Conservation (phyloP, 108 stramenopile species). For the Phaeodactylum tricornutum region DNA sequence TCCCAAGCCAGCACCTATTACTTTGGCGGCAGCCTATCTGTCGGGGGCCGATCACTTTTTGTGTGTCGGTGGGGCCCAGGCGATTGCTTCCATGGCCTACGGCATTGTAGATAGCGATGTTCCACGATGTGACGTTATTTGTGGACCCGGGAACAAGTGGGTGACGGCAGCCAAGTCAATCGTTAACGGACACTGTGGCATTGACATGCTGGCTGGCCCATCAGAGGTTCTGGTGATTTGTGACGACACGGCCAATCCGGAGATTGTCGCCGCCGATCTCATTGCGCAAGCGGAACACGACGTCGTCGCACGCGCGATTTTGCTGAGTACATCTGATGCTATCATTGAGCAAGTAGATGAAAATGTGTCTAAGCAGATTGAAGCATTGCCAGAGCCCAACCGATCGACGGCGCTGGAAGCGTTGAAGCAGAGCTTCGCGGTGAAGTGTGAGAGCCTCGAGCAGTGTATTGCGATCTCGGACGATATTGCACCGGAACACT, state of each 20-base stretch:
- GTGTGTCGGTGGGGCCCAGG: conserved; percentile 93
- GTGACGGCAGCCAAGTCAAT: conserved; percentile 97
- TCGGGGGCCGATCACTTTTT: conserved; percentile 86
- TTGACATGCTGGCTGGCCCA: conserved; percentile 99
- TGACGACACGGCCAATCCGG: conserved; percentile 84
- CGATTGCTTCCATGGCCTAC: conserved; percentile 90
- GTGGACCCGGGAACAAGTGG: conserved; percentile 99
- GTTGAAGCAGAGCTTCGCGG: conserved; percentile 73
- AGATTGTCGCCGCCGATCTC: conserved; percentile 94
- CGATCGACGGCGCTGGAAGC: conserved; percentile 76
- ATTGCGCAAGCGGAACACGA: conserved; percentile 99
- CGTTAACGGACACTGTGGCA: conserved; percentile 88
- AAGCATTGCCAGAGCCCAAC: conserved; percentile 81
- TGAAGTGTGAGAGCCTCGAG: conserved; percentile 70
- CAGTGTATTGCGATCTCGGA: conserved; percentile 81
- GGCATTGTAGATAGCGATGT: conserved; percentile 50
- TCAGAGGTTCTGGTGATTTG: conserved; percentile 96
- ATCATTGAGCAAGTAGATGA: conserved; percentile 68
- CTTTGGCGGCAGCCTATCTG: conserved; percentile 86
- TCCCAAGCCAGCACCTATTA: conserved; percentile 86
- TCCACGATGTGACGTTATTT: conserved; percentile 90
- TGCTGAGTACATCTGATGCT: conserved; percentile 48
- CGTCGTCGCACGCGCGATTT: conserved; percentile 92
- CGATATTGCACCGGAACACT: conserved; percentile 93
- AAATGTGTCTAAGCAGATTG: conserved; percentile 60